Conservation (phyloP, 192 early-diverging fungal species). For the Thamnidium elegans region DNA sequence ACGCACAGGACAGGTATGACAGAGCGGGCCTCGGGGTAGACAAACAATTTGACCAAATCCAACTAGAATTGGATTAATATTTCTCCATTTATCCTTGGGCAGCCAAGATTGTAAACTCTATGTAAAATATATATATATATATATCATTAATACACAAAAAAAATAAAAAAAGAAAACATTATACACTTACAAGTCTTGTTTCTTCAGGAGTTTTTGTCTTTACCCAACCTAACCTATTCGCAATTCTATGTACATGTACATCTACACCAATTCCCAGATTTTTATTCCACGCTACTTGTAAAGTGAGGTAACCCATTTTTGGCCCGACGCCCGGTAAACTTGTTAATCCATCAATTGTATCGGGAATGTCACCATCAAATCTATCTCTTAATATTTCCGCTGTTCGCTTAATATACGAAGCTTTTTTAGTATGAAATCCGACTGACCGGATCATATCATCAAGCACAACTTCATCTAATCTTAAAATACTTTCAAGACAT, state of each 20-base stretch:
- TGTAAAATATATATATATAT: not conserved
- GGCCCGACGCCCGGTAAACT: conserved; percentile 89
- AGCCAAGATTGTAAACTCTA: conserved; percentile 77
- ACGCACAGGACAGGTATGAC: conserved; percentile 76
- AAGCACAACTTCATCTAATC: conserved; percentile 57
- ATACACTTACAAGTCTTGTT: conserved; percentile 57
- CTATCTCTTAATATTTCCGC: conserved; percentile 70
- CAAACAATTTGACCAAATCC: conserved; percentile 90
- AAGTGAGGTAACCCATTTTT: conserved; percentile 87
- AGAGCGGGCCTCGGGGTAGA: conserved; percentile 68
- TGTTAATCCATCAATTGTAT: conserved; percentile 73
- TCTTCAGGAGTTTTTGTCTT: conserved; percentile 76
- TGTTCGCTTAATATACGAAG: conserved; percentile 75
- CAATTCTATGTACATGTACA: conserved; percentile 90
- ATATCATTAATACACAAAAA: not conserved
- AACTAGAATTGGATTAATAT: conserved; percentile 86
- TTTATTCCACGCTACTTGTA: conserved; percentile 85
- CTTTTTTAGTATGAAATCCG: conserved; percentile 88
- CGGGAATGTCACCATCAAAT: conserved; percentile 80
- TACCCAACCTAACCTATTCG: conserved; percentile 87
- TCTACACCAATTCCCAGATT: conserved; percentile 93
- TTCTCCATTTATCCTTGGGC: conserved; percentile 77
- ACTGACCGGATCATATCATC: conserved; percentile 75
- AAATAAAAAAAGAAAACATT: not conserved
- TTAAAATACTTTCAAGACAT: conserved; percentile 62